A percentile compares a stretch with the other conserved stretches of the same genome.
These are phyloP conservation scores for Carpinus fangiana DNA, from an alignment of 306 rosid species.

Conservation along the genomic window DNA sequence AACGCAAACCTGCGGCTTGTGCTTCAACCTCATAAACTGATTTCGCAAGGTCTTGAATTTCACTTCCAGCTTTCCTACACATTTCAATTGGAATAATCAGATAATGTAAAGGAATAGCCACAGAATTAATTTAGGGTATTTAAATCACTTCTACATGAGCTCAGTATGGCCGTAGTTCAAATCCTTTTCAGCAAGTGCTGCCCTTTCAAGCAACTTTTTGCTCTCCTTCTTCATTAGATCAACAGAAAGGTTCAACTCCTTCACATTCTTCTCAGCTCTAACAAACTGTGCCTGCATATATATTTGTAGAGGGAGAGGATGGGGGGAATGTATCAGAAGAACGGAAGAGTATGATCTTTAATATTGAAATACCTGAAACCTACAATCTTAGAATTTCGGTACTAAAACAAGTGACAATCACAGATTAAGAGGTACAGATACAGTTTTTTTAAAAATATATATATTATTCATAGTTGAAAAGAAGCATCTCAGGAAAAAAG, in stretches of 20 bases:
- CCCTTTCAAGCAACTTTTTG: constrained; percentile 79
- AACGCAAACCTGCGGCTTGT: constrained; percentile 63
- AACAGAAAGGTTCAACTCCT: constrained; percentile 69
- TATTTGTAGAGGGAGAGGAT: constrained; percentile 23
- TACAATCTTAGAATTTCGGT: constrained; percentile 9
- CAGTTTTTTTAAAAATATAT: neutral
- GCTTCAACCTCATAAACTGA: constrained; percentile 64
- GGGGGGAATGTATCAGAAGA: constrained; percentile 13
- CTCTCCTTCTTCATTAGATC: constrained; percentile 83
- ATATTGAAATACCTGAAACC: constrained; percentile 3
- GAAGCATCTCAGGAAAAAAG: constrained; percentile 18
- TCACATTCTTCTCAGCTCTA: constrained; percentile 74
- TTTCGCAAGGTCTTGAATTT: constrained; percentile 65
- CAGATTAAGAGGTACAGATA: constrained; percentile 18
- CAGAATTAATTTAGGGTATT: neutral
- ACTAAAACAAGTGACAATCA: constrained; percentile 19
- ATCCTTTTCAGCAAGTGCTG: constrained; percentile 77
- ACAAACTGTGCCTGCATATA: constrained; percentile 65
- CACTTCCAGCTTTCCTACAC: constrained; percentile 68
- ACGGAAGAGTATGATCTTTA: constrained; percentile 9
- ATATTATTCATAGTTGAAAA: neutral
- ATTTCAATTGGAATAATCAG: constrained; percentile 21
- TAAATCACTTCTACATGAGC: constrained; percentile 56
- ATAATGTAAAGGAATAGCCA: neutral
- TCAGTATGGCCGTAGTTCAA: constrained; percentile 73